These are phyloP conservation scores for Suillus hirtellus DNA, from an alignment of 768 basidiomycete genomes.

Conservation along the genomic window DNA sequence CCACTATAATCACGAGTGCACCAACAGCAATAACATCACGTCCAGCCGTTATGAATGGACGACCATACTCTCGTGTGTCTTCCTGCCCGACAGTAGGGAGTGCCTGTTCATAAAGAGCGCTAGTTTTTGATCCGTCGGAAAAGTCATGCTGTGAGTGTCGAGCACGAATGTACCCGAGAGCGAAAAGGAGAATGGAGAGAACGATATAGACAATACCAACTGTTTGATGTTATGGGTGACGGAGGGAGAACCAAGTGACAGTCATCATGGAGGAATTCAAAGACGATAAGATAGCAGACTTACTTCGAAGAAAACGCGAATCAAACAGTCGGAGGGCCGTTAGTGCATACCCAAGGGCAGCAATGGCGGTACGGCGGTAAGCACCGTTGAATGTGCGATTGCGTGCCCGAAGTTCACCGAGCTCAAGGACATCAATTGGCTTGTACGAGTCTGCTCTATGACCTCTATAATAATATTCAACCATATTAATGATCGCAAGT, in stretches of 20 bases:
- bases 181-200: constrained; percentile 59
- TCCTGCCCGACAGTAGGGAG: constrained; percentile 63
- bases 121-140: constrained; percentile 50
- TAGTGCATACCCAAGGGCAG: constrained; percentile 70
- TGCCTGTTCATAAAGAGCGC: constrained; percentile 34
- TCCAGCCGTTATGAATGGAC: constrained; percentile 82
- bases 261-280: constrained; percentile 3
- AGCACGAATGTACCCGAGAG: constrained; percentile 58
- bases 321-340: constrained; percentile 82
- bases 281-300: constrained; percentile 26
- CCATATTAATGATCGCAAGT: background rate
- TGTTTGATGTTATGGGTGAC: constrained; percentile 23
- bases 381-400: constrained; percentile 84
- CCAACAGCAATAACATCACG: constrained; percentile 66
- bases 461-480: constrained; percentile 33
- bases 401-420: constrained; percentile 75
- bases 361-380: constrained; percentile 74
- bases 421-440: constrained; percentile 54
- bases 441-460: constrained; percentile 52
- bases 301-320: constrained; percentile 68
- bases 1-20: constrained; percentile 58
- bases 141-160: constrained; percentile 75
- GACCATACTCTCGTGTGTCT: constrained; percentile 63
- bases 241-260: constrained; percentile 30
- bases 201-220: constrained; percentile 66